Conservation (phyloP, 2,329 filamentous ascomycete genomes). For the Fusarium coicis region DNA sequence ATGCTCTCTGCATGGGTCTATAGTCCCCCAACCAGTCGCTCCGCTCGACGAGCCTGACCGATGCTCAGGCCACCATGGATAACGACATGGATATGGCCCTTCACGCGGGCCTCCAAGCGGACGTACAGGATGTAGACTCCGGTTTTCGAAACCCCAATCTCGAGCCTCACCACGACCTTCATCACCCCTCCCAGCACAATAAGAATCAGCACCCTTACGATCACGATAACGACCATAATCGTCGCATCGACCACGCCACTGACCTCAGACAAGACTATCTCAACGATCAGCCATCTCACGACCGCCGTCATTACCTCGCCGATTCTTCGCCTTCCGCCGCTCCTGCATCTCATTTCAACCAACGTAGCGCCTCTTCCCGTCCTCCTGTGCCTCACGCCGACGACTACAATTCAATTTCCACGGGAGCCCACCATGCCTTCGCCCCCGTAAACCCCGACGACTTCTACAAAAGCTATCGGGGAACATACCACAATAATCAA, state of each 20-base stretch:
- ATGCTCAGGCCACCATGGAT: constrained; percentile 63
- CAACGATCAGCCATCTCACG: constrained; percentile 39
- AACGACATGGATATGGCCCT: constrained; percentile 49
- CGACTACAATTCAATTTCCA: constrained; percentile 36
- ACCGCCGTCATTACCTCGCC: constrained; percentile 29
- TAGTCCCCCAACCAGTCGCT: constrained; percentile 55
- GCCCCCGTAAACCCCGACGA: constrained; percentile 63
- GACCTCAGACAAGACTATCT: constrained; percentile 29
- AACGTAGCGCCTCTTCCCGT: constrained; percentile 36
- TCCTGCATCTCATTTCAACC: constrained; percentile 24
- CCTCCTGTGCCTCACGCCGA: constrained; percentile 41
- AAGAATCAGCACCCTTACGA: constrained; percentile 44
- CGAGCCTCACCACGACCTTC: constrained; percentile 39
- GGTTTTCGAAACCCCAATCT: constrained; percentile 36
- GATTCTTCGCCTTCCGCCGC: constrained; percentile 36
- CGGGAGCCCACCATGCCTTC: constrained; percentile 51
- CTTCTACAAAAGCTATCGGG: constrained; percentile 64
- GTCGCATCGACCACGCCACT: constrained; percentile 34
- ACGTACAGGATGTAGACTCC: constrained; percentile 42
- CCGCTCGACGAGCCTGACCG: constrained; percentile 55
- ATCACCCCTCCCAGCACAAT: constrained; percentile 46
- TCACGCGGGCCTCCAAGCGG: constrained; percentile 45
- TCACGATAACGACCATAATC: constrained; percentile 46
- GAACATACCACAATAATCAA: constrained; percentile 50
- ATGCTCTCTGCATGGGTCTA: constrained; percentile 59